Evolutionary conservation across 768 basidiomycete species (phyloP).

Genomic region (Boletus reticulatus): DNA sequence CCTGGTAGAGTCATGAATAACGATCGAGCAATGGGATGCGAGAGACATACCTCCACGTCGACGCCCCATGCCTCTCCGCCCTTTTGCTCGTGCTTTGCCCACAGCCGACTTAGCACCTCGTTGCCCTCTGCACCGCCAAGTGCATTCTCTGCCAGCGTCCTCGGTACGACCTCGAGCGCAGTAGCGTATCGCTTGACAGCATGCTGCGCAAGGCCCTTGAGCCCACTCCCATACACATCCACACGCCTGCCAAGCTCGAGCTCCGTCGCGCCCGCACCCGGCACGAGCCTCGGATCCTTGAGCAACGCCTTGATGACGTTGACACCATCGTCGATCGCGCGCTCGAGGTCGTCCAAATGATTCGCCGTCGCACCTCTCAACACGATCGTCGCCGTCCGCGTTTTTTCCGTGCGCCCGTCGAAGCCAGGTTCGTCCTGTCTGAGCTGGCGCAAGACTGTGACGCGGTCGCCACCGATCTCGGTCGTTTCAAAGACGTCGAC

Average conservation of each 20-base stretch:
- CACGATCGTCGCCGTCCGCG: conserved; percentile 90
- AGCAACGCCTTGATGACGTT: conserved; percentile 92
- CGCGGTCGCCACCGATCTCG: conserved; percentile 97
- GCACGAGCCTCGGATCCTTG: conserved; percentile 86
- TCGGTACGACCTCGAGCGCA: conserved; percentile 89
- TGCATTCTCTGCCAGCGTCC: conserved; percentile 94
- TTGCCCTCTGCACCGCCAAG: conserved; percentile 89
- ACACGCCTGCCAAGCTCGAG: conserved; percentile 86
- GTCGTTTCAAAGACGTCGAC: conserved; percentile 94
- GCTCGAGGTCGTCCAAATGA: conserved; percentile 91
- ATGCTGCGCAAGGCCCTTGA: conserved; percentile 92
- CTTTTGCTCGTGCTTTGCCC: conserved; percentile 84
- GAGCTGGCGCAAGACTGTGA: conserved; percentile 92
- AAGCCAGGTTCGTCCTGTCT: conserved; percentile 61
- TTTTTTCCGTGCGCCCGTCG: conserved; percentile 62
- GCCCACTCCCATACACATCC: conserved; percentile 80
- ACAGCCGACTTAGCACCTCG: conserved; percentile 84
- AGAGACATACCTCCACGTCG: conserved; percentile 73
- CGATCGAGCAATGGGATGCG: not conserved
- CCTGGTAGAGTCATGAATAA: conserved; percentile 38
- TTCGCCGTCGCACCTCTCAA: conserved; percentile 94
- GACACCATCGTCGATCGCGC: conserved; percentile 95
- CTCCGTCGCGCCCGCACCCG: conserved; percentile 94
- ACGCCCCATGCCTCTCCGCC: conserved; percentile 79
- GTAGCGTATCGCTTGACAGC: conserved; percentile 86